Evolutionary conservation across 352 stramenopile genomes (phyloP).

Genomic region (Phytophthora pisi): DNA sequence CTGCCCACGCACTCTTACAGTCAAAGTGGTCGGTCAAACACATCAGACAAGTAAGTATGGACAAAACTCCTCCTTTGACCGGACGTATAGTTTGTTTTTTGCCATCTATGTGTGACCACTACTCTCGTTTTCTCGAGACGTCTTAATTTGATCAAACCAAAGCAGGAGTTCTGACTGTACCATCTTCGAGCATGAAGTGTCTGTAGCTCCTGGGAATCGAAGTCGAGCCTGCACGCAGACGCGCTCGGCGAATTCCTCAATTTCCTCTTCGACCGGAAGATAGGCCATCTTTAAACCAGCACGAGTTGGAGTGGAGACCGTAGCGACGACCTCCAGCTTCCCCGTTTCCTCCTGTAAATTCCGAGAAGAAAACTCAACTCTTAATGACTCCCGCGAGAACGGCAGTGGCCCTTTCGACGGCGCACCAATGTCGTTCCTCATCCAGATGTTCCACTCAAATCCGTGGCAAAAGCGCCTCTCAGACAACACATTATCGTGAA

Average conservation of each 20-base stretch:
- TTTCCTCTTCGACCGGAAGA: not conserved
- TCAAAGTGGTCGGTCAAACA: not conserved
- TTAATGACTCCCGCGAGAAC: not conserved
- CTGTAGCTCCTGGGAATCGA: not conserved
- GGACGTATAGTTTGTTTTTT: not conserved
- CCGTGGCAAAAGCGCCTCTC: slow-evolving; percentile 35
- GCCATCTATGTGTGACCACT: too few relatives aligned
- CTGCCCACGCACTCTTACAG: not conserved
- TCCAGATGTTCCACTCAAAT: slow-evolving; percentile 41
- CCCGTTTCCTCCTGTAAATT: not conserved
- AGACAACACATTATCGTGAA: slow-evolving; percentile 43
- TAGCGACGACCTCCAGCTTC: not conserved
- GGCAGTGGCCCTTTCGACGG: not conserved
- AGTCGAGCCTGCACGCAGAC: not conserved
- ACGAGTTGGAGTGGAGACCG: not conserved
- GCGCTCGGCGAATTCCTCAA: not conserved
- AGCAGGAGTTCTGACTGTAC: not conserved
- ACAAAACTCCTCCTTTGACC: not conserved
- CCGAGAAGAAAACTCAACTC: not conserved
- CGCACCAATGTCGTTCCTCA: not conserved
- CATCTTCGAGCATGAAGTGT: not conserved
- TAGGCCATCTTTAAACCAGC: not conserved
- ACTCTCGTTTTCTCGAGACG: not conserved
- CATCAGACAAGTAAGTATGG: not conserved
- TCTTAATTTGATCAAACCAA: not conserved